These are phyloP conservation scores for Pyrenochaeta sp. DNA, from an alignment of 2,329 filamentous ascomycete genomes.

Conservation along the genomic window DNA sequence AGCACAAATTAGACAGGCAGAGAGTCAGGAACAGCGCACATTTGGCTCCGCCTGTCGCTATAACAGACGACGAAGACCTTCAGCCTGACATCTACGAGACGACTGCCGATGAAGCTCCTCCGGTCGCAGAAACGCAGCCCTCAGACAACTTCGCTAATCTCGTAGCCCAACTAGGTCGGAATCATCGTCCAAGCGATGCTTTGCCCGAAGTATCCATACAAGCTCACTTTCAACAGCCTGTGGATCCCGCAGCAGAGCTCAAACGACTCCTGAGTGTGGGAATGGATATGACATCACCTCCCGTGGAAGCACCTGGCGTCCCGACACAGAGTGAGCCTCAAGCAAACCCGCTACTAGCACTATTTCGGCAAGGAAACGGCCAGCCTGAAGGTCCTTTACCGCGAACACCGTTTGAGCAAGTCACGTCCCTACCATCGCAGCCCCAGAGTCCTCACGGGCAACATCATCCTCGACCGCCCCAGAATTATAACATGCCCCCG, in stretches of 20 bases:
- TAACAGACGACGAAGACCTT: slow-evolving; percentile 43
- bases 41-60: slow-evolving; percentile 26
- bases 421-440: slow-evolving; percentile 58
- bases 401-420: slow-evolving; percentile 64
- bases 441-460: slow-evolving; percentile 65
- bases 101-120: slow-evolving; percentile 31
- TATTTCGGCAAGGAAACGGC: slow-evolving; percentile 55
- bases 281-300: slow-evolving; percentile 46
- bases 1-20: slow-evolving; percentile 75
- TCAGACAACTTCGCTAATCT: slow-evolving; percentile 42
- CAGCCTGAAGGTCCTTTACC: slow-evolving; percentile 29
- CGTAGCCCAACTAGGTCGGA: slow-evolving; percentile 39
- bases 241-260: slow-evolving; percentile 61
- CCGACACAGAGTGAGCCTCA: slow-evolving; percentile 38
- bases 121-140: slow-evolving; percentile 14
- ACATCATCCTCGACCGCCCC: slow-evolving; percentile 62
- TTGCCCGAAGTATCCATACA: slow-evolving; percentile 42
- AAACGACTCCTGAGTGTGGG: slow-evolving; percentile 60
- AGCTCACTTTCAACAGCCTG: slow-evolving; percentile 27
- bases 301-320: slow-evolving; percentile 44
- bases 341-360: slow-evolving; percentile 62
- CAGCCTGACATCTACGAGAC: slow-evolving; percentile 39
- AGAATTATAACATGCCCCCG: slow-evolving; percentile 57
- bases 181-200: slow-evolving; percentile 36
- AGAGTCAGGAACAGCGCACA: slow-evolving; percentile 43